Base-by-base conservation (phyloP, 1,284 basidiomycete genomes). In the Neotropicomus parvogracilis region DNA sequence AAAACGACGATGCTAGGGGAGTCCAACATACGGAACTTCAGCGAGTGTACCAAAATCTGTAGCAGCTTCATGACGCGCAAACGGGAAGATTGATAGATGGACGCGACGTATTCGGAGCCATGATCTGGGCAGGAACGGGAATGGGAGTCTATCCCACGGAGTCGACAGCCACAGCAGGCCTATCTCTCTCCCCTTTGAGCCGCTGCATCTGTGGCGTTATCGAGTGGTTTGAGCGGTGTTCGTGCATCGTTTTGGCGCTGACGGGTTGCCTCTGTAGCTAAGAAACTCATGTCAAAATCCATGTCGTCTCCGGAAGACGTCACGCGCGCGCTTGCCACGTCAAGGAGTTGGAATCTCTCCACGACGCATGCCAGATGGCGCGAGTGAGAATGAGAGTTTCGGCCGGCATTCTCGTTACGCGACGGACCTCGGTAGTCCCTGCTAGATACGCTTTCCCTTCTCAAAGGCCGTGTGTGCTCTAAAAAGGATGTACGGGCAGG, bases 391-490 rank as follows among this genome's bases (percentile, higher is more conserved):
- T 72, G 2, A 69, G 68, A 53, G 42, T 14, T 7, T 36, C 49
- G n/a, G 7, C 32, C n/a, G n/a, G n/a, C 49, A 47, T 53, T 37
- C 46, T 16, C 24, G 12, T n/a, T 29, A 13, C 35, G 56, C 44
- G 48, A 59, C 36, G 47, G 21, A 35, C 38, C 34, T 49, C 51
- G 74, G 70, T 75, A 91, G 87, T 75, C 81, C 40, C 69, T 90
- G 13, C 63, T 78, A 54, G 87, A 88, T 53, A 82, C 84, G 0
- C 60, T 73, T 4, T 63, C 75, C 0, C 77, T 91, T 2, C 75
- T 93, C 1, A 64, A 74, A n/a, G 89, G 93, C 60, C 73, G 84
- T 0, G 94, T n/a, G n/a, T n/a, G n/a, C n/a, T n/a, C n/a, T n/a
- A n/a, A n/a, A n/a, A n/a, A n/a, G n/a, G n/a, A n/a, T n/a, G n/a